Base-by-base conservation (phyloP, 441 rosid genomes). In the Hura crepitans region DNA sequence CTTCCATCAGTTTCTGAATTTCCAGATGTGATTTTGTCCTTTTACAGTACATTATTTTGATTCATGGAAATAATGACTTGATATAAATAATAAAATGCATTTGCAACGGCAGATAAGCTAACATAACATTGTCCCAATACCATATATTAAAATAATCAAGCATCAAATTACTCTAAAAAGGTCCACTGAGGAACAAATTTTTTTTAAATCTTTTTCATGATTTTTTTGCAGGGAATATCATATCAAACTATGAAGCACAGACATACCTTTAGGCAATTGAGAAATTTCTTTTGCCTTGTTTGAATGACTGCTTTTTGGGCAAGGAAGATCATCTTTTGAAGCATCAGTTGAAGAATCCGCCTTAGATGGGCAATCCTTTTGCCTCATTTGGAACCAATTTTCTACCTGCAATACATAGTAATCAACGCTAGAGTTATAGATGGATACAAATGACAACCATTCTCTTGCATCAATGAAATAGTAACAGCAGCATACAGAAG, bases 321-420 rank as follows among this genome's bases (percentile, higher is more conserved):
- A 65, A 20, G 33, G 57, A 42, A 79, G 46, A 31, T 45, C 66
- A 62, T 69, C 77, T 77, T 78, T 75, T 37, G 81, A 74, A 65
- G 65, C 70, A 65, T 67, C 72, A 58, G 75, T 65, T 62, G 81
- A 75, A 69, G 85, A 82, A 74, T 74, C 73, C 62, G 66, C 67
- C 70, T 75, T 75, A 25, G 70, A 62, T 65, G 73, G 64, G 58
- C 31, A 42, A 49, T 75, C 82, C 56, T 68, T 76, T 63, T 65
- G 80, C 68, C 80, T 78, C 56, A 65, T 71, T 55, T 31, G 22
- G 53, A 87, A 87, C 91, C 91, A 89, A 68, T 51, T 75, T 77
- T 81, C 85, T 60, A 87, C 81, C 92, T 89, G 75, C 70, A 22
- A 69, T 22, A 68, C 25, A 74, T 65, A 65, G 67, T 9, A 51